These are phyloP conservation scores for Fomitopsis pinicola DNA, from an alignment of 1,284 basidiomycete genomes.

Conservation along the genomic window DNA sequence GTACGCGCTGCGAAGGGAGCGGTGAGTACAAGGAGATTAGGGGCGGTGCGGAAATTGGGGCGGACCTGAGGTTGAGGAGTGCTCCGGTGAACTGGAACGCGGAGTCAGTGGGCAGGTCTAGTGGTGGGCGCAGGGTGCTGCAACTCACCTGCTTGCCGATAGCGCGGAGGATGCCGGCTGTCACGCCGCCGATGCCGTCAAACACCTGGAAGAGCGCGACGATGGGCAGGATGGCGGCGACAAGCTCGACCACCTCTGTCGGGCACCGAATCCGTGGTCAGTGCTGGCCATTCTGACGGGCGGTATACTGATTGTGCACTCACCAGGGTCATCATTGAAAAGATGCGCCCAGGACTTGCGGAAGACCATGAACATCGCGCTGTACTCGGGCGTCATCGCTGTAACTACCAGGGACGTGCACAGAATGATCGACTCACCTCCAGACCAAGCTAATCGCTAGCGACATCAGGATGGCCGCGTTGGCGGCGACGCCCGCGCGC, in stretches of 20 bases:
- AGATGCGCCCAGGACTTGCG: conserved; percentile 74
- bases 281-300: neutral
- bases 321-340: conserved; percentile 80
- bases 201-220: conserved; percentile 79
- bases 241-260: conserved; percentile 57
- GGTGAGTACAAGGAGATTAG: neutral
- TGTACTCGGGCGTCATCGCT: conserved; percentile 22
- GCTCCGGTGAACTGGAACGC: conserved; percentile 53
- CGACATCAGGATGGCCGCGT: conserved; percentile 59
- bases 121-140: neutral
- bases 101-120: neutral
- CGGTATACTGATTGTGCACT: neutral
- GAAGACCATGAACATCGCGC: conserved; percentile 69
- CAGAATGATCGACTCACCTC: conserved; percentile 40
- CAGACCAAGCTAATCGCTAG: conserved; percentile 53
- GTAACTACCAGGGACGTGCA: neutral
- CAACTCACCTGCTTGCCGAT: conserved; percentile 60
- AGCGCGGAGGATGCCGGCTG: conserved; percentile 74
- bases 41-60: neutral
- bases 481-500: conserved; percentile 64
- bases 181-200: conserved; percentile 69
- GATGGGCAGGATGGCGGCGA: conserved; percentile 72
- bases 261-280: neutral
- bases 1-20: conserved; percentile 45
- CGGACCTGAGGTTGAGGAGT: conserved; percentile 56